These are phyloP conservation scores for Rhizopus microsporus DNA, from an alignment of 371 early-diverging fungal species.

Conservation along the genomic window DNA sequence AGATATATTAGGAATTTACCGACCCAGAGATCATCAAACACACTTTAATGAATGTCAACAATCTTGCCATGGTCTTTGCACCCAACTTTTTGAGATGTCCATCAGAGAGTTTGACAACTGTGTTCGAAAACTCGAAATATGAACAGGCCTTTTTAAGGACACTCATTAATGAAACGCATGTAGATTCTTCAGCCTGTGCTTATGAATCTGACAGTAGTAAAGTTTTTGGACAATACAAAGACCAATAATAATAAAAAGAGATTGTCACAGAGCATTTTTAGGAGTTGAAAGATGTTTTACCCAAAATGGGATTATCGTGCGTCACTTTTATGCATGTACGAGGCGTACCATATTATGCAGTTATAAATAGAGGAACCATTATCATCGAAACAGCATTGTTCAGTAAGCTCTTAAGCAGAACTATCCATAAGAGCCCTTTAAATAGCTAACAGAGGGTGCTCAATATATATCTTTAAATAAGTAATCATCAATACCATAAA, in stretches of 20 bases:
- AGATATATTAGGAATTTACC: conserved; percentile 60
- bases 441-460: too few species aligned
- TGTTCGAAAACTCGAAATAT: conserved; percentile 82
- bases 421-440: too few species aligned
- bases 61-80: conserved; percentile 96
- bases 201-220: conserved; percentile 17
- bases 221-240: conserved; percentile 2
- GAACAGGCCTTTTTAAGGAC: conserved; percentile 55
- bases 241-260: neutral
- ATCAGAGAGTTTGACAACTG: conserved; percentile 70
- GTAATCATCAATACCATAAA: too few species aligned
- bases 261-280: too few species aligned
- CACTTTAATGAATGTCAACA: conserved; percentile 88
- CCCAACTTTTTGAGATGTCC: conserved; percentile 93
- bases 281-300: too few species aligned
- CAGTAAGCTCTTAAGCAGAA: too few species aligned
- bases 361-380: too few species aligned
- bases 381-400: too few species aligned
- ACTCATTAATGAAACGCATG: conserved; percentile 30
- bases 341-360: too few species aligned
- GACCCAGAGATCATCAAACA: conserved; percentile 63
- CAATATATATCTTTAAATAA: too few species aligned
- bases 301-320: too few species aligned
- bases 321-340: too few species aligned
- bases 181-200: conserved; percentile 28